Evolutionary conservation across 2,329 filamentous ascomycete genomes (phyloP).

Genomic region (Penicillium fuscoglaucum): DNA sequence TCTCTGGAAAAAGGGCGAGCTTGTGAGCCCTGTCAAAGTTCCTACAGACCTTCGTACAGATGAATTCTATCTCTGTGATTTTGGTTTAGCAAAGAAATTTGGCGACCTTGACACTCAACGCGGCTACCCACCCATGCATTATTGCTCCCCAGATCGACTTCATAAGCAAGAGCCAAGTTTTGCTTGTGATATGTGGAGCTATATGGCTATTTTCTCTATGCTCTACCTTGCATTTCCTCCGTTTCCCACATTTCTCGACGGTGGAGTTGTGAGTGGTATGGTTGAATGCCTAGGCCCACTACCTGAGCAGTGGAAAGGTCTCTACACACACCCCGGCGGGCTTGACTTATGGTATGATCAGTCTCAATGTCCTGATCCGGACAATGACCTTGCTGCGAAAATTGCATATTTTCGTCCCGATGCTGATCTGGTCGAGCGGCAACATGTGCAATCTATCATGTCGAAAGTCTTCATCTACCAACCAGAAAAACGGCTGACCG

Average conservation of each 20-base stretch:
- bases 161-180: slow-evolving; percentile 26
- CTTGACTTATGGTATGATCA: slow-evolving; percentile 34
- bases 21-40: slow-evolving; percentile 23
- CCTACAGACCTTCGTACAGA: slow-evolving; percentile 26
- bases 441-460: slow-evolving; percentile 26
- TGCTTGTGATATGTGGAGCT: slow-evolving; percentile 36
- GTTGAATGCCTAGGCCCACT: slow-evolving; percentile 26
- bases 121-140: slow-evolving; percentile 20
- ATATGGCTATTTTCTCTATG: slow-evolving; percentile 31
- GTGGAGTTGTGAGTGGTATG: slow-evolving; percentile 24
- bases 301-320: slow-evolving; percentile 29
- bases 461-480: slow-evolving; percentile 26
- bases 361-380: slow-evolving; percentile 10
- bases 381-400: slow-evolving; percentile 9
- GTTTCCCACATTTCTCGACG: slow-evolving; percentile 17
- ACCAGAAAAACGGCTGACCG: slow-evolving; percentile 28
- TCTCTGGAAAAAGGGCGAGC: slow-evolving; percentile 29
- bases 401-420: slow-evolving; percentile 22
- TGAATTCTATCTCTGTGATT: slow-evolving; percentile 34
- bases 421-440: slow-evolving; percentile 22
- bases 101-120: slow-evolving; percentile 12
- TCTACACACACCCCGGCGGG: slow-evolving; percentile 13
- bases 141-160: slow-evolving; percentile 31
- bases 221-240: slow-evolving; percentile 26
- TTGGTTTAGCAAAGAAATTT: slow-evolving; percentile 29